A percentile compares a stretch with the other conserved stretches of the same genome.
These are phyloP conservation scores for Fusarium robinianum DNA, from an alignment of 2,329 filamentous ascomycete species.

Conservation along the genomic window DNA sequence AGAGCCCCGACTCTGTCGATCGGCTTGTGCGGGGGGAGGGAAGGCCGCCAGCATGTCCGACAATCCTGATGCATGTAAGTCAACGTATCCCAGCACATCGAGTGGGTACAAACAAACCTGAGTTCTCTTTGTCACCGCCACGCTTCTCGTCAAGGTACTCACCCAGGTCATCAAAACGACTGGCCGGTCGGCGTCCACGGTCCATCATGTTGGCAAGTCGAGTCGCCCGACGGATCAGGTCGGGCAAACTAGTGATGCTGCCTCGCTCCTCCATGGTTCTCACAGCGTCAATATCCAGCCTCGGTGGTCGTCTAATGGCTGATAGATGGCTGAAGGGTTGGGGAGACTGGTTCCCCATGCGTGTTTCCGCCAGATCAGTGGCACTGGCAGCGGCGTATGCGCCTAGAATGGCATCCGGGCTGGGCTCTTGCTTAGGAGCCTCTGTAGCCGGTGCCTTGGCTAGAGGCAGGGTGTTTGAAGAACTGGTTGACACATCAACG, in stretches of 20 bases:
- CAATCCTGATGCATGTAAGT: constrained; percentile 56
- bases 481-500: constrained; percentile 52
- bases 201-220: constrained; percentile 86
- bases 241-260: constrained; percentile 88
- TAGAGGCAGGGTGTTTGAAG: constrained; percentile 49
- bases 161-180: constrained; percentile 58
- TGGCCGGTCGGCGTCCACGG: constrained; percentile 69
- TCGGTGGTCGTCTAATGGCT: constrained; percentile 68
- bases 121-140: constrained; percentile 47
- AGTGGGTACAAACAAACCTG: constrained; percentile 40
- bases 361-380: constrained; percentile 45
- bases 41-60: constrained; percentile 71
- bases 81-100: constrained; percentile 41
- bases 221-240: constrained; percentile 88
- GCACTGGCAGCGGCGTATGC: constrained; percentile 56
- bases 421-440: constrained; percentile 35
- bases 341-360: constrained; percentile 37
- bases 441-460: constrained; percentile 23
- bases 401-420: constrained; percentile 53
- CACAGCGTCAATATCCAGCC: constrained; percentile 81
- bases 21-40: constrained; percentile 60
- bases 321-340: constrained; percentile 52
- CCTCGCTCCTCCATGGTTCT: constrained; percentile 80
- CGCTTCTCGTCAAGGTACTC: constrained; percentile 54
- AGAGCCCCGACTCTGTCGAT: constrained; percentile 52